Percentiles rank a stretch among this genome's conserved stretches.
These are phyloP conservation scores for Xylaria sp. DNA, from an alignment of 2,329 filamentous ascomycete species.

Conservation along the genomic window DNA sequence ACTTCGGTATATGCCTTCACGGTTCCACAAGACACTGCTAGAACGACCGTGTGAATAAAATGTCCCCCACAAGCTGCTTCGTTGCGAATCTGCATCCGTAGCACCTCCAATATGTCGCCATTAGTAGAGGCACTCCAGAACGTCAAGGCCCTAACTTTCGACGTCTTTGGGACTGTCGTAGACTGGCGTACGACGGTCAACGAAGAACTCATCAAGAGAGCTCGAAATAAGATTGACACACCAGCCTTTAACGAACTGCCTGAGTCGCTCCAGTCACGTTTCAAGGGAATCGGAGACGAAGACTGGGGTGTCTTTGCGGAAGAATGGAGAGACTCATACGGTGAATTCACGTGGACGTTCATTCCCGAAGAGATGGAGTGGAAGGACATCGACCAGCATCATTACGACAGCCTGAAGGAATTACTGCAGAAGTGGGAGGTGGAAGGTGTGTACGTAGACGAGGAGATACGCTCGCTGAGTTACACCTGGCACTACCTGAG, in stretches of 20 bases:
- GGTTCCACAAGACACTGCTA: background rate
- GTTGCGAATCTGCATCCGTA: slow-evolving; percentile 1
- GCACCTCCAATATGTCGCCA: slow-evolving; percentile 12
- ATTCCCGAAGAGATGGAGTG: slow-evolving; percentile 62
- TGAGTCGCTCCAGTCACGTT: slow-evolving; percentile 57
- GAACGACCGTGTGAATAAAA: background rate
- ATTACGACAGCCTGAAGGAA: slow-evolving; percentile 68
- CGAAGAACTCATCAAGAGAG: slow-evolving; percentile 63
- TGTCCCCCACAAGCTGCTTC: background rate
- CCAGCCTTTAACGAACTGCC: slow-evolving; percentile 57
- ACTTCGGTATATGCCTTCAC: background rate
- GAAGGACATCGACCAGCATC: slow-evolving; percentile 78
- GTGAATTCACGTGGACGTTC: slow-evolving; percentile 66
- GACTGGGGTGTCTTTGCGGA: slow-evolving; percentile 75
- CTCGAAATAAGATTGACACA: slow-evolving; percentile 60
- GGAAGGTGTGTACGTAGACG: slow-evolving; percentile 67
- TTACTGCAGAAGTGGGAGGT: slow-evolving; percentile 68
- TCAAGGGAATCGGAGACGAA: slow-evolving; percentile 60
- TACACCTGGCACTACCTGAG: slow-evolving; percentile 76
- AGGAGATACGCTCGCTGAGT: slow-evolving; percentile 71
- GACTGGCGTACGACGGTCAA: slow-evolving; percentile 78
- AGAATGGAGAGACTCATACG: slow-evolving; percentile 75
- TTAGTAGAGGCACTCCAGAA: slow-evolving; percentile 36
- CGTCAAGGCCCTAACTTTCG: slow-evolving; percentile 73
- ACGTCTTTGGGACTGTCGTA: slow-evolving; percentile 83